Base-by-base conservation (phyloP, 306 rosid genomes). In the Astragalus membranaceus region DNA sequence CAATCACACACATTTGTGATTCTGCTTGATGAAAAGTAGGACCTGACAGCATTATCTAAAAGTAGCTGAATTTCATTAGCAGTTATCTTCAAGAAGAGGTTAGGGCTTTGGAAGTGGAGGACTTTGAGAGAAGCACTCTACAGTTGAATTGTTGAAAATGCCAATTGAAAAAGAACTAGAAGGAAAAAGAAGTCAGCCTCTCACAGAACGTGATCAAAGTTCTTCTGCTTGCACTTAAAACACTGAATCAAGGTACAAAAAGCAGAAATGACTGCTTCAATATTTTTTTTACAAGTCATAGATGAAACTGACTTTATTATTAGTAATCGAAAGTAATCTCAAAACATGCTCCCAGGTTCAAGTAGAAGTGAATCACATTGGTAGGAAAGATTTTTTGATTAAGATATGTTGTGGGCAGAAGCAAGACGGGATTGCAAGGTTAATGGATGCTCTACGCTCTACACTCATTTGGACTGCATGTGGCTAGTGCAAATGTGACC, bases 361-460 rank as follows among this genome's bases (percentile, higher is more conserved):
- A 72, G 86, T 70, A 74, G 96, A 88, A 71, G 97, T 90, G 76
- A 77, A 81, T 72, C 92, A 76, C 67, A 70, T 87, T 14, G 67
- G 83, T 20, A 54, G 57, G 77, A 76, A 72, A 79, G 79, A 68
- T 37, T 87, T 73, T 81, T 64, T 87, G 65, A 71, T 93, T 26
- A 87, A 83, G 80, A 11, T 85, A 43, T 73, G 63, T 64, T 55
- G 79, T 76, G 81, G 84, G 73, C 72, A 73, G 29, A 85, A 72
- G 78, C 79, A 49, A 60, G 92, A 87, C 8, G 87, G 83, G 15
- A 75, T 93, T 78, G 54, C 83, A 20, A 82, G 81, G 71, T 87
- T 91, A 81, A 82, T 93, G 79, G 88, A n/a, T n/a, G n/a, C n/a
- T n/a, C n/a, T n/a, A 84, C 72, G 86, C 85, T 57, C 65, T 90